Base-by-base conservation (phyloP, 257 asterid genomes). In the Solanum chiquidenum region DNA sequence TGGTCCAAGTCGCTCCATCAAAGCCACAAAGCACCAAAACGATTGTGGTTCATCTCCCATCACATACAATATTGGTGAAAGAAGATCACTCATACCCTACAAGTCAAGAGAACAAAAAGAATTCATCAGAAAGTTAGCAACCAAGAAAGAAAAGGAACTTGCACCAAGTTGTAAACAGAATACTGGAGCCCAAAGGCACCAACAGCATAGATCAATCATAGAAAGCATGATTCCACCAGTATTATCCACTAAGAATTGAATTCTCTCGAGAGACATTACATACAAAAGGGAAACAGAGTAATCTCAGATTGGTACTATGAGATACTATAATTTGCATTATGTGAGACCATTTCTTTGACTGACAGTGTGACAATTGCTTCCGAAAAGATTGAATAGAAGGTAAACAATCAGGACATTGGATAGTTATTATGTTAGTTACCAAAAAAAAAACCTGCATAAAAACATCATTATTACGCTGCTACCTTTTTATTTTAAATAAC, bases 41-140 rank as follows among this genome's bases (percentile, higher is more conserved):
- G 99, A 92, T 92, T 93, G 93, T 69, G 98, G 91, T 91, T 97
- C 99, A 86, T 97, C 98, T 88, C 90, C 92, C 97, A 97, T 96
- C 52, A 97, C 97, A 93, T 90, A 95, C 89, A 96, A 89, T 90
- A 97, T 95, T 35, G 99, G 99, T 79, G 99, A 97, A 77, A 97
- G 91, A 87, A 97, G 98, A 95, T 97, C 99, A 92, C 99, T 97
- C 99, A 97, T 97, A 84, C 99, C 99, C 99, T 97, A 89, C 89
- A 90, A 88, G 89, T 33, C 37, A 88, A 87, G 86, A 72, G 90
- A 40, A 89, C 37, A 77, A 31, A 71, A 64, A 79, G 29, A 38
- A 20, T 31, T 46, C 38, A 46, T 62, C 84, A 77, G 83, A 76
- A 87, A 84, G 72, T 80, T 38, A 80, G 87, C 86, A 88, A 72